These are phyloP conservation scores for Raddia guianensis DNA, from an alignment of 176 grass and related monocot species.

Conservation along the genomic window DNA sequence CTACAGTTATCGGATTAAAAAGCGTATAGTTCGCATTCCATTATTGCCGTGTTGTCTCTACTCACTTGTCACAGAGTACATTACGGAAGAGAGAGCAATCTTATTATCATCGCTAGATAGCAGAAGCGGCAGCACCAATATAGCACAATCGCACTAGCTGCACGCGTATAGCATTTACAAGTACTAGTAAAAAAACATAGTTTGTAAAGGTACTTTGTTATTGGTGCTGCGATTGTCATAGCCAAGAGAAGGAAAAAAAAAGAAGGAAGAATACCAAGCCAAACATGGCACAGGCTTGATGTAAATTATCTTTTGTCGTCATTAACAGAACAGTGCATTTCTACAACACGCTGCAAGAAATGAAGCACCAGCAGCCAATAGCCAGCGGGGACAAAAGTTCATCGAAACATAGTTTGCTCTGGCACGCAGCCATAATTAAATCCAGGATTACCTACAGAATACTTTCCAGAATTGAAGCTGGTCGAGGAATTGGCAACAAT, in stretches of 20 bases:
- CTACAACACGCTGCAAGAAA: conserved; percentile 11
- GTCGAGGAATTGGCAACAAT: background rate
- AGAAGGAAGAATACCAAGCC: background rate
- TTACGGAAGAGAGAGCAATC: too few relatives aligned
- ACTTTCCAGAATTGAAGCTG: background rate
- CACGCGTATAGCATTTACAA: too few relatives aligned
- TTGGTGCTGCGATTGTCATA: background rate
- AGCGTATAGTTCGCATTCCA: too few relatives aligned
- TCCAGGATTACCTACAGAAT: conserved; percentile 21
- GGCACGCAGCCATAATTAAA: background rate
- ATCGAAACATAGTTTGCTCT: background rate
- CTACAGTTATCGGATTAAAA: too few relatives aligned
- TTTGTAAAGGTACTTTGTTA: background rate
- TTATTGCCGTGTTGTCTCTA: too few relatives aligned
- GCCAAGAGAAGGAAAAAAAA: too few relatives aligned
- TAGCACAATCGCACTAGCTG: too few relatives aligned
- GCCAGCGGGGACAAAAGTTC: background rate
- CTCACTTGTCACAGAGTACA: too few relatives aligned
- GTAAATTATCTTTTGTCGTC: background rate
- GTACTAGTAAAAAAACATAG: background rate
- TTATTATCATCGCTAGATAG: too few relatives aligned
- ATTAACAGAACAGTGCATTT: background rate
- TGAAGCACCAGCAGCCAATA: conserved; percentile 9
- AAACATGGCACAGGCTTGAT: background rate
- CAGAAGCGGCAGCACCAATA: too few relatives aligned